phyloP scores from a whole-genome alignment of 129 eudicot genomes.

The Chrysanthemum lavandulifolium region DNA sequence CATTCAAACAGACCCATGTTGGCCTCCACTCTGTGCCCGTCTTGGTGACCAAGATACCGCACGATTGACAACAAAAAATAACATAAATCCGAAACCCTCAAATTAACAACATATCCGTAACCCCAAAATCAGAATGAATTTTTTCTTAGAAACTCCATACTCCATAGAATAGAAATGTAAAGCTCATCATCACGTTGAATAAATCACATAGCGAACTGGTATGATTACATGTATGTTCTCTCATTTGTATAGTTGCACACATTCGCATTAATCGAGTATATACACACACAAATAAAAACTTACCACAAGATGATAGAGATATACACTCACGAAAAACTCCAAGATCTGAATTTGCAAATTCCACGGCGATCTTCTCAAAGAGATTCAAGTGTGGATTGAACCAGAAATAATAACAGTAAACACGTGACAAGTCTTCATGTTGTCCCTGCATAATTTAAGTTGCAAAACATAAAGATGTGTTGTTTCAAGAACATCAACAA shows the following conservation, averaged over 20 bases:
- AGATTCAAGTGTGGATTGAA: conserved; percentile 83
- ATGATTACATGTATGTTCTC: no score
- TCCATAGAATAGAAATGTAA: background rate
- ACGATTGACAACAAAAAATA: no score
- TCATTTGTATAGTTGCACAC: no score
- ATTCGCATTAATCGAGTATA: no score
- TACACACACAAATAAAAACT: conserved; percentile 1
- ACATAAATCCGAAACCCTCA: no score
- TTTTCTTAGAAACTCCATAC: no score
- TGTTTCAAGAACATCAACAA: conserved; percentile 6
- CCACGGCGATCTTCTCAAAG: conserved; percentile 87
- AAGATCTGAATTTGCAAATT: conserved; percentile 84
- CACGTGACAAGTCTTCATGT: conserved; percentile 58
- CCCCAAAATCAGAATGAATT: no score
- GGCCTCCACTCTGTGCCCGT: no score
- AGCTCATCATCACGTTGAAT: background rate
- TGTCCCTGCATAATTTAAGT: conserved; percentile 50
- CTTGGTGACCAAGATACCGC: no score
- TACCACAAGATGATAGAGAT: conserved; percentile 26
- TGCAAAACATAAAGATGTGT: conserved; percentile 1
- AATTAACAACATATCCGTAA: no score
- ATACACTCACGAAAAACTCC: conserved; percentile 54
- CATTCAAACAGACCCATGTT: no score
- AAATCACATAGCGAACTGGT: no score
- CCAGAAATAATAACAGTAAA: conserved; percentile 64